Base-by-base conservation (phyloP, 257 asterid genomes). In the Primulina eburnea region DNA sequence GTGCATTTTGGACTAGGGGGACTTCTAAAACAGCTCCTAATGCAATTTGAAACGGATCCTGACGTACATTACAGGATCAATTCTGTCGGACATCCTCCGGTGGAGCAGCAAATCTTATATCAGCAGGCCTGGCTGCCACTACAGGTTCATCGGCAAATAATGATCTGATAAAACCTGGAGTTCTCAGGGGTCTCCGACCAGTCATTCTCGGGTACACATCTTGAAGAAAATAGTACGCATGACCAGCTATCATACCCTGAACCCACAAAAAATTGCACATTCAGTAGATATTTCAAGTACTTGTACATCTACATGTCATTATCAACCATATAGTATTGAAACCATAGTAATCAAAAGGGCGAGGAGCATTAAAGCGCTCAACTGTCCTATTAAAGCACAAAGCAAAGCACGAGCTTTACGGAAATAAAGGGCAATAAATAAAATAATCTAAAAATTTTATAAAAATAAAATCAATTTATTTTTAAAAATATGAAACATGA, bases 161-260 rank as follows among this genome's bases (percentile, higher is more conserved):
- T 28, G 96, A 79, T 69, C 77, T 86, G 34, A 93, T 86, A 38
- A 91, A 60, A 8, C 79, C 75, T 11, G 97, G 99, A 60, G 99
- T 93, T 80, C 69, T 93, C 80, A 93, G 82, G 52, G 97, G 99
- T 63, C 91, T 84, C 8, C 99, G 85, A 26, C 95, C 96, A 20
- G 97, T 87, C 97, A 93, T 90, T 64, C 89, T 75, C 0, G 99
- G 99, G 72, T 93, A 90, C 59, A 91, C 99, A 28, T 84, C 93
- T 78, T 91, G 95, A 56, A 93, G 95, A 75, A 91, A 93, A 76
- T 89, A 91, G 89, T 93, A 91, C 55, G 97, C 99, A 79, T 93
- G 97, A 5, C 96, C 97, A 40, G 97, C 96, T 65, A 94, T 85
- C 99, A 90, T 88, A 52, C 99, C 97, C 96, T 91, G 89, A 75